Percentiles rank a stretch among this genome's conserved stretches.
Conservation (phyloP, 2,329 filamentous ascomycete genomes). For the Pyrenochaeta sp. region DNA sequence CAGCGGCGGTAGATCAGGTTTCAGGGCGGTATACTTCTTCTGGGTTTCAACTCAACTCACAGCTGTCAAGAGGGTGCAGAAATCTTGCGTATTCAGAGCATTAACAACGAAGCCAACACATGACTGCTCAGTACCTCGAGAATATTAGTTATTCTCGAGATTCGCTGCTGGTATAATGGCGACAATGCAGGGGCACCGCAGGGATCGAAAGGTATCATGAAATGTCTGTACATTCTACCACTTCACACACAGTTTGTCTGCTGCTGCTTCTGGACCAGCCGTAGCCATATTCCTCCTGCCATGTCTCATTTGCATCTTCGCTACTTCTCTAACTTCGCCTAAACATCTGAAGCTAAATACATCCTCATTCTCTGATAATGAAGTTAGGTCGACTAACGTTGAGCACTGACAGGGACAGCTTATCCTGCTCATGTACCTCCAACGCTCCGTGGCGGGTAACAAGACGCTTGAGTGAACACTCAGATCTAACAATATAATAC, state of each 20-base stretch:
- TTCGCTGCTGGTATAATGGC: no score
- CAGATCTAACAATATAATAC: background rate
- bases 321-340: constrained; percentile 7
- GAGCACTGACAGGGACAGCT: constrained; percentile 4
- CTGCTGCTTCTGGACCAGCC: constrained; percentile 31
- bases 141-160: no score
- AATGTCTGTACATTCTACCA: constrained; percentile 26
- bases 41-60: no score
- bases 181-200: background rate
- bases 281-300: constrained; percentile 17
- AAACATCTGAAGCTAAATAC: background rate
- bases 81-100: background rate
- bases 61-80: background rate
- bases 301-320: constrained; percentile 7
- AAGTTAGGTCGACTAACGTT: background rate
- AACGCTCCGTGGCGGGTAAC: background rate
- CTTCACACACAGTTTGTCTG: constrained; percentile 8
- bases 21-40: background rate
- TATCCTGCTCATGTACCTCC: constrained; percentile 2
- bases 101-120: background rate
- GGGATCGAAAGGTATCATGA: constrained; percentile 17
- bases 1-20: no score
- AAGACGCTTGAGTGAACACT: background rate
- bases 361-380: background rate
- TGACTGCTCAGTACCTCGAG: background rate